Evolutionary conservation across 2,329 filamentous ascomycete genomes (phyloP), one percentile per base, ranked within the genome.

Genomic region (Elsinoe arachidis): DNA sequence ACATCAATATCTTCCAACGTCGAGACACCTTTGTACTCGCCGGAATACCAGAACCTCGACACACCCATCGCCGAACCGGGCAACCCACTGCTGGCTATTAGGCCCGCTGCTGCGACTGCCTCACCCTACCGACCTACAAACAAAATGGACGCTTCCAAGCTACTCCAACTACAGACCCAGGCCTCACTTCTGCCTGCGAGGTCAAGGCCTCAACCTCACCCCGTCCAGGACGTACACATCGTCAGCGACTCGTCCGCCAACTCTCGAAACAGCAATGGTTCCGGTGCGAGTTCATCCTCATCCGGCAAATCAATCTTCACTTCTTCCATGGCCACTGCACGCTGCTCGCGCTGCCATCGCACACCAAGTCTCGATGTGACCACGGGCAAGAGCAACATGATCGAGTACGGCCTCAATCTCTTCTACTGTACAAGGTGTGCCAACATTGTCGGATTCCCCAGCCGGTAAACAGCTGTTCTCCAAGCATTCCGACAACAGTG

Each of bases 381-480:
- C 47, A 68, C 67, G 5, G 67, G 68, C n/a, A 65, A 67, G 47
- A 64, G 61, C 55, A 70, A 69, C 61, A 72, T 72, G 69, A 59
- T 71, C 14, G 61, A 63, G 11, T 72, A 70, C 44, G 69, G 69
- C 9, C 61, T 71, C 15, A 72, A 72, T 44, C 63, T 66, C 34
- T 72, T 67, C 63, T 72, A 72, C 63, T 72, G 69, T 64, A 64
- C 58, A 14, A 63, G 69, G 23, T 72, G 69, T 57, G 69, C 69
- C 35, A 63, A 57, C 39, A 64, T 71, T 34, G 69, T 71, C n/a
- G 69, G 69, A 17, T 63, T 55, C 46, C 65, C 67, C 54, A 62
- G 65, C 49, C 68, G 67, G 65, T 56, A 49, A 54, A 30, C 26
- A 49, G 23, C n/a, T n/a, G 21, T 35, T 21, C 19, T 37, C 26